A percentile compares a stretch with the other conserved stretches of the same genome.
Evolutionary conservation across 2,329 filamentous ascomycete species (phyloP).

Genomic region (Erysiphe pulchra): DNA sequence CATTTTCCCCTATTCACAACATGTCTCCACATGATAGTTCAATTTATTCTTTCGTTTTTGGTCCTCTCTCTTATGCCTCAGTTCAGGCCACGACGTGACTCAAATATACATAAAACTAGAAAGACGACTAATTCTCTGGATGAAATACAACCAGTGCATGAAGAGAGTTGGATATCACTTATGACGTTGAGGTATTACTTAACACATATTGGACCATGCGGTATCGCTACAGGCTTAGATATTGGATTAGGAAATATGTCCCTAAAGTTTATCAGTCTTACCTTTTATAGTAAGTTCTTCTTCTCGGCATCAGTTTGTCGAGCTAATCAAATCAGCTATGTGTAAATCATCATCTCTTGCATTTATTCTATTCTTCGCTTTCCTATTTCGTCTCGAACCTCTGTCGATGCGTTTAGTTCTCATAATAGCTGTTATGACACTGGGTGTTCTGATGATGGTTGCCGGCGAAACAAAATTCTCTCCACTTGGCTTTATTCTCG

Average conservation of each 20-base stretch:
- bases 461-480: slow-evolving; percentile 83
- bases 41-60: slow-evolving; percentile 54
- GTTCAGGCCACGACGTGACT: slow-evolving; percentile 37
- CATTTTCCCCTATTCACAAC: slow-evolving; percentile 90
- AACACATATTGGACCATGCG: slow-evolving; percentile 75
- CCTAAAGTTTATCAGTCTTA: slow-evolving; percentile 83
- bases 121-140: slow-evolving; percentile 1
- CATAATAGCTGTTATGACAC: slow-evolving; percentile 79
- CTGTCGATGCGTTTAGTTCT: slow-evolving; percentile 64
- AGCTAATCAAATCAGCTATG: slow-evolving; percentile 36
- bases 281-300: slow-evolving; percentile 58
- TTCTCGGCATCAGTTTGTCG: background rate
- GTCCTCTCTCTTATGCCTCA: slow-evolving; percentile 66
- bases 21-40: slow-evolving; percentile 82
- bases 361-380: slow-evolving; percentile 87
- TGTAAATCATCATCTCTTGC: slow-evolving; percentile 93
- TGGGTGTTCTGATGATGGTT: slow-evolving; percentile 94
- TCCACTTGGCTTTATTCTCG: slow-evolving; percentile 62
- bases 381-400: slow-evolving; percentile 72
- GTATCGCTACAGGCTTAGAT: slow-evolving; percentile 75
- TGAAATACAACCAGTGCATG: slow-evolving; percentile 1
- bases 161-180: slow-evolving; percentile 18
- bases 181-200: slow-evolving; percentile 85
- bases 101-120: slow-evolving; percentile 5
- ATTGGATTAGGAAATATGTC: slow-evolving; percentile 93